Percentiles rank a stretch among this genome's conserved stretches.
Conservation (phyloP, 2,329 filamentous ascomycete genomes). For the Fusarium buharicum region DNA sequence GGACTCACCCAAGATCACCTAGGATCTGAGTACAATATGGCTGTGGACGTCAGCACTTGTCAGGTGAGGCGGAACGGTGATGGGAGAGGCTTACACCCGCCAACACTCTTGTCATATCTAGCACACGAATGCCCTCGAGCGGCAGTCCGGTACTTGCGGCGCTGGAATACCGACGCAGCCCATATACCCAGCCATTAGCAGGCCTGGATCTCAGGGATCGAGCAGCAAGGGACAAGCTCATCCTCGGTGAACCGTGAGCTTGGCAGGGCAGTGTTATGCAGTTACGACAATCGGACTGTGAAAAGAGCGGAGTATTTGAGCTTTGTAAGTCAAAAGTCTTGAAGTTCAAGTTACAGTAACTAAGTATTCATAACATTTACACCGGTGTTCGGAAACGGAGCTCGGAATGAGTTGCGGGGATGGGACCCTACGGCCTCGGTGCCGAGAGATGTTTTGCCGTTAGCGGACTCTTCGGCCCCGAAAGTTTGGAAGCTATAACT, state of each 20-base stretch:
- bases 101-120: conserved; percentile 96
- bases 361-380: conserved; percentile 7
- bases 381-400: conserved; percentile 32
- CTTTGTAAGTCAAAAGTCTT: neutral
- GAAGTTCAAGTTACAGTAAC: neutral
- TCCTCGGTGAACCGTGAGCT: conserved; percentile 10
- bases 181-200: conserved; percentile 31
- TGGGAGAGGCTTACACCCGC: conserved; percentile 76
- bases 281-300: neutral
- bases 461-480: conserved; percentile 26
- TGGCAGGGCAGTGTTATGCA: neutral
- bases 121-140: conserved; percentile 84
- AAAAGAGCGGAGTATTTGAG: neutral
- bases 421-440: conserved; percentile 20
- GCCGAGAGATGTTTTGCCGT: conserved; percentile 31
- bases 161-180: conserved; percentile 47
- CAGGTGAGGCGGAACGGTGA: neutral
- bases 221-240: conserved; percentile 34
- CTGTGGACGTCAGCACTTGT: conserved; percentile 57
- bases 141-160: conserved; percentile 60
- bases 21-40: conserved; percentile 98
- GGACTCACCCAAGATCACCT: conserved; percentile 87
- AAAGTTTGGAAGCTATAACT: neutral
- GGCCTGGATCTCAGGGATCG: conserved; percentile 36
- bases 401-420: conserved; percentile 23